These are phyloP conservation scores for Hansenula sp. DNA, from an alignment of 1,139 yeast genomes.

Conservation along the genomic window DNA sequence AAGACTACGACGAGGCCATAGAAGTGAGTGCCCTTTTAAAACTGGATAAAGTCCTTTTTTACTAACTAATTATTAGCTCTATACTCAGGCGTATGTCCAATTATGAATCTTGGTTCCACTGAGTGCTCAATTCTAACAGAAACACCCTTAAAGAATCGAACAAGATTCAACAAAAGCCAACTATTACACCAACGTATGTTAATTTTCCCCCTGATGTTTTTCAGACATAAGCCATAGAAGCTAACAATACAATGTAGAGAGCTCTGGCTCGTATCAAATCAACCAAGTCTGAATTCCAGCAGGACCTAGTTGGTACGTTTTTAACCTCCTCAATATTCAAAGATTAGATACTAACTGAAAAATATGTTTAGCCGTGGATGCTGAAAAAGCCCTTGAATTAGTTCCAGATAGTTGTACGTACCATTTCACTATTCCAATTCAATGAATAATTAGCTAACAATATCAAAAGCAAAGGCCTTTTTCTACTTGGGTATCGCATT, in stretches of 20 bases:
- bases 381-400: slow-evolving; percentile 29
- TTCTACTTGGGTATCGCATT: slow-evolving; percentile 28
- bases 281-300: neutral
- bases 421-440: no score
- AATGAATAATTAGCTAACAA: slow-evolving; percentile 5
- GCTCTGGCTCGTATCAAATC: slow-evolving; percentile 1
- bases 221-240: no score
- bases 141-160: slow-evolving; percentile 19
- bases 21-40: neutral
- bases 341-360: neutral
- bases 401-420: slow-evolving; percentile 13
- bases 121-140: neutral
- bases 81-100: slow-evolving; percentile 1
- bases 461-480: slow-evolving; percentile 24
- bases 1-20: slow-evolving; percentile 2
- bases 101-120: no score
- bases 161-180: slow-evolving; percentile 24
- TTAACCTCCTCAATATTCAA: slow-evolving; percentile 10
- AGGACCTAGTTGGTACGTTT: slow-evolving; percentile 14
- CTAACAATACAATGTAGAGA: neutral
- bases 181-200: slow-evolving; percentile 25
- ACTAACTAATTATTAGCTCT: neutral
- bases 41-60: neutral
- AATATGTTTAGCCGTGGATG: slow-evolving; percentile 23
- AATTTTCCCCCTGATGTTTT: neutral